Base-by-base conservation (phyloP, 441 rosid genomes). In the Populus tomentosa region DNA sequence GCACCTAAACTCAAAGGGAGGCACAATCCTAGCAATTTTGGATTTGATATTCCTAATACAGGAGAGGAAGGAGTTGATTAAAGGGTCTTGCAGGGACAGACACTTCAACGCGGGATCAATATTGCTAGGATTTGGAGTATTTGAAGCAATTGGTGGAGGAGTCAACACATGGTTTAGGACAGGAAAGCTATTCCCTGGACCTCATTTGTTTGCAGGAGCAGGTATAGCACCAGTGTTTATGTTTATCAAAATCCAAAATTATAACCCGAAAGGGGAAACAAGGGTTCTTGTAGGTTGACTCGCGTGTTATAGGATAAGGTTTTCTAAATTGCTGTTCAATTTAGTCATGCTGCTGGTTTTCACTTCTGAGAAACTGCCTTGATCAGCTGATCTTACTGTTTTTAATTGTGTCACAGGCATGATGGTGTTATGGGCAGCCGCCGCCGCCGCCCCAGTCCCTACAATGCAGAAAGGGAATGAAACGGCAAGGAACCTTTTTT, bases 181-280 rank as follows among this genome's bases (percentile, higher is more conserved):
- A 0, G 97, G 99, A 79, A 93, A 91, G 88, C 88, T 95, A 26
- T 95, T 95, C 81, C 98, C 99, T 13, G 98, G 97, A 24, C 98
- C 98, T 68, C 98, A 93, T 90, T 89, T 95, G 86, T 95, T 87
- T 72, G 93, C 95, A 5, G 98, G 98, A 71, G 91, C 98, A 84
- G 92, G 98, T 89, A 73, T 0, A 4, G 10, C 70, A 67, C 50
- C 23, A 68, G 7, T 33, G 42, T 26, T 21, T 42, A 35, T 24
- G 16, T 56, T 0, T 6, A 5, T 28, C 18, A 36, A 20, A 42
- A 42, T 35, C 56, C 14, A 36, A 36, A n/a, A 1, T 4, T 6
- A 13, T 24, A 73, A 56, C 35, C 23, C 21, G 6, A 7, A 18
- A 18, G 62, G 21, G 62, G 62, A 56, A 56, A 56, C 23, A 7